These are phyloP conservation scores for Xylaria venustula DNA, from an alignment of 495 filamentous ascomycete genomes.

Conservation along the genomic window DNA sequence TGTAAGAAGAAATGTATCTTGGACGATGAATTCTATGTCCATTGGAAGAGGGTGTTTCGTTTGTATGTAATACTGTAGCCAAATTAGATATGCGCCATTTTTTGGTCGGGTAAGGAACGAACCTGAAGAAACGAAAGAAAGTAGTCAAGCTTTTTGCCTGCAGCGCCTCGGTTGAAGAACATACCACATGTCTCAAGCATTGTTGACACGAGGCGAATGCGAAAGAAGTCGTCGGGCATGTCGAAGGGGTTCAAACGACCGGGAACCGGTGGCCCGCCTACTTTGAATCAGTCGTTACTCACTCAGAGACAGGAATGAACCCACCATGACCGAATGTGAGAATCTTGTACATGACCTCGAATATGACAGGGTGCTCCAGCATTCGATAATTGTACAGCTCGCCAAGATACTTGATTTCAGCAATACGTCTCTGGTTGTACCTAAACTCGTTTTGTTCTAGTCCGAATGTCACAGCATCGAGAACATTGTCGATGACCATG, in stretches of 20 bases:
- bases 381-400: slow-evolving; percentile 98
- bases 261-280: slow-evolving; percentile 76
- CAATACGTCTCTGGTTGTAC: slow-evolving; percentile 92
- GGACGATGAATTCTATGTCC: slow-evolving; percentile 96
- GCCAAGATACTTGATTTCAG: slow-evolving; percentile 93
- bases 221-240: slow-evolving; percentile 92
- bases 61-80: slow-evolving; percentile 80
- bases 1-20: slow-evolving; percentile 81
- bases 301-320: slow-evolving; percentile 18
- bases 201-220: slow-evolving; percentile 83
- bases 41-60: slow-evolving; percentile 92
- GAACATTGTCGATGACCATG: slow-evolving; percentile 80
- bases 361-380: slow-evolving; percentile 93
- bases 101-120: not conserved
- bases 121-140: slow-evolving; percentile 94
- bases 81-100: slow-evolving; percentile 17
- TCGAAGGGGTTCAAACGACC: slow-evolving; percentile 75
- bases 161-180: slow-evolving; percentile 89
- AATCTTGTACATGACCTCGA: slow-evolving; percentile 92
- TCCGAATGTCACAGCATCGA: slow-evolving; percentile 85
- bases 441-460: slow-evolving; percentile 97
- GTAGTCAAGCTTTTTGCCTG: slow-evolving; percentile 97
- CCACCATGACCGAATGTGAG: slow-evolving; percentile 84
- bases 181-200: slow-evolving; percentile 93
- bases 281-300: slow-evolving; percentile 26